Base-by-base conservation (phyloP, 257 asterid species). In the Leonotis leonurus region DNA sequence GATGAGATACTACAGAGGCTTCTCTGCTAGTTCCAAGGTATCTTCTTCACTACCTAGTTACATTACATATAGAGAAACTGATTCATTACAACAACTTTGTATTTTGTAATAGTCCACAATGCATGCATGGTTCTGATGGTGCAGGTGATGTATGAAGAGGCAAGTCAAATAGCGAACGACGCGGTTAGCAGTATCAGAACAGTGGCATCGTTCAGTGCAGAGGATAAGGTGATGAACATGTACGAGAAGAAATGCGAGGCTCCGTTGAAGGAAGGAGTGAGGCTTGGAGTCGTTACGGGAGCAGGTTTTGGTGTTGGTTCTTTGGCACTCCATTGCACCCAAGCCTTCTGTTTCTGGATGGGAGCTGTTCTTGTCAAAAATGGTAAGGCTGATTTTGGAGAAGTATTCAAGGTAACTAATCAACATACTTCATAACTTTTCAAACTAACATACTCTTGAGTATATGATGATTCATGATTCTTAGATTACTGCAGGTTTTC, bases 161-260 rank as follows among this genome's bases (percentile, higher is more conserved):
- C 96, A 4, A 89, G 96, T 46, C 96, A 89, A 63, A 80, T 85
- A 35, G 96, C 96, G 26, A 89, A 78, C 6, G 96, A 89, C 36
- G 96, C 96, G 1, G 95, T 89, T 4, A 74, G 95, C 48, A 73
- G 93, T 60, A 85, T 88, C 46, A 82, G 96, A 75, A 88, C 96
- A 1, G 96, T 88, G 57, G 86, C 93, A 4, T 88, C 96, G 4
- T 88, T 88, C 54, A 70, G 88, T 39, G 90, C 93, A 5, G 96
- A 89, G 61, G 89, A 82, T 41, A 85, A 74, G 63, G 86, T 86
- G 64, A 82, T 83, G 75, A 79, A 69, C 46, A 80, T 65, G 76
- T 89, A 83, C 29, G 73, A 80, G 77, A 53, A 68, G 61, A 89
- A 89, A 76, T 85, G 95, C 5, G 84, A 72, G 69, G 80, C 22